Base-by-base conservation (phyloP, 1,139 yeast species). In the Candida smagusa region DNA sequence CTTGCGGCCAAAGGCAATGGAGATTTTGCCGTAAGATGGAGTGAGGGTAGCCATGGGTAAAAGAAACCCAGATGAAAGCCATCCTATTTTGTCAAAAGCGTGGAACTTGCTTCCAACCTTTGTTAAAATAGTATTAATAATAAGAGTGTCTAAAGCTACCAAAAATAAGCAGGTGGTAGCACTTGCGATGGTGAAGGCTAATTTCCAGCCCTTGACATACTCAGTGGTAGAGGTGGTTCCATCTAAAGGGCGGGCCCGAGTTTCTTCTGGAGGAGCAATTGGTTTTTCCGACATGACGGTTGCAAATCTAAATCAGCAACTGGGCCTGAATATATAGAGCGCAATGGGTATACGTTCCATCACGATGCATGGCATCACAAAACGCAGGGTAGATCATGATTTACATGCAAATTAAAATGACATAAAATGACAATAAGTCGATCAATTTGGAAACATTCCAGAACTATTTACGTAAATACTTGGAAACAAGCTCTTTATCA, bases 221-320 rank as follows among this genome's bases (percentile, higher is more conserved):
- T 77, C 82, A 38, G 76, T 79, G 2, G 59, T 53, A 2, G 76
- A 68, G 12, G 50, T 58, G 2, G 82, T 68, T 8, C 82, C 82
- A 52, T 77, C 82, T 8, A 16, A 4, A 5, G 5, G 19, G 5
- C 19, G 3, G 19, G 5, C 19, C 19, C 19, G 19, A 13, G 54
- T 42, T 49, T 82, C 81, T 43, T 80, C 49, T 11, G 76, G 60
- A 22, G 72, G 53, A 22, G 72, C 61, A 34, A 16, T 16, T 3
- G 5, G 19, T 16, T 16, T 3, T 16, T 16, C 19, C 19, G n/a
- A n/a, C n/a, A 16, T 16, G 19, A 4, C 5, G 19, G 19, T 16
- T 16, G 19, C 19, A 16, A 16, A 16, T 16, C n/a, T n/a, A n/a
- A n/a, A n/a, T n/a, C n/a, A n/a, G n/a, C n/a, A n/a, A n/a, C n/a